Conservation (phyloP, 2,329 filamentous ascomycete species). For the Hypoxylon sp. region DNA sequence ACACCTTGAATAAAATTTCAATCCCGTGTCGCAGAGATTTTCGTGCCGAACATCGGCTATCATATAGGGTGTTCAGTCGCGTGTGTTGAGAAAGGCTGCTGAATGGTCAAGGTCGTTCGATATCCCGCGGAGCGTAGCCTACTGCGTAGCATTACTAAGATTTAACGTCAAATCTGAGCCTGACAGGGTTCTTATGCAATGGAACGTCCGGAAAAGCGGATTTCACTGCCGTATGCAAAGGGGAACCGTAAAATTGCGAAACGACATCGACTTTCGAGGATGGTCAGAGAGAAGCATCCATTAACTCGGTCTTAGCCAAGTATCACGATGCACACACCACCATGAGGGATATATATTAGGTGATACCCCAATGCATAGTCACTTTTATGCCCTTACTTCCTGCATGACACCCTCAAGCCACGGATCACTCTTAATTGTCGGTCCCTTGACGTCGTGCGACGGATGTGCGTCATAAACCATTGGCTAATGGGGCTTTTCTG, state of each 20-base stretch:
- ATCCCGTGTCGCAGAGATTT: conserved; percentile 21
- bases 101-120: conserved; percentile 34
- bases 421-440: conserved; percentile 27
- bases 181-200: conserved; percentile 44
- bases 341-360: conserved; percentile 41
- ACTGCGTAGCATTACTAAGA: conserved; percentile 38
- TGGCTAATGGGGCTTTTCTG: conserved; percentile 34
- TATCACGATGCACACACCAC: conserved; percentile 35
- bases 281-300: conserved; percentile 31
- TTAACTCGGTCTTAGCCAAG: conserved; percentile 42
- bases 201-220: conserved; percentile 44
- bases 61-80: conserved; percentile 30
- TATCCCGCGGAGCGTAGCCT: conserved; percentile 29
- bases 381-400: conserved; percentile 42
- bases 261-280: conserved; percentile 35
- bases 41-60: conserved; percentile 37
- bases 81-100: conserved; percentile 27
- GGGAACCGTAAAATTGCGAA: conserved; percentile 28
- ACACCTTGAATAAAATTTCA: conserved; percentile 6
- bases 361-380: conserved; percentile 44
- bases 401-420: conserved; percentile 44
- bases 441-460: conserved; percentile 43
- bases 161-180: conserved; percentile 39
- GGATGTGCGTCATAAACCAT: conserved; percentile 22
- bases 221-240: conserved; percentile 42